These are phyloP conservation scores for Flaveria brownii DNA, from an alignment of 129 eudicot genomes.

Conservation along the genomic window DNA sequence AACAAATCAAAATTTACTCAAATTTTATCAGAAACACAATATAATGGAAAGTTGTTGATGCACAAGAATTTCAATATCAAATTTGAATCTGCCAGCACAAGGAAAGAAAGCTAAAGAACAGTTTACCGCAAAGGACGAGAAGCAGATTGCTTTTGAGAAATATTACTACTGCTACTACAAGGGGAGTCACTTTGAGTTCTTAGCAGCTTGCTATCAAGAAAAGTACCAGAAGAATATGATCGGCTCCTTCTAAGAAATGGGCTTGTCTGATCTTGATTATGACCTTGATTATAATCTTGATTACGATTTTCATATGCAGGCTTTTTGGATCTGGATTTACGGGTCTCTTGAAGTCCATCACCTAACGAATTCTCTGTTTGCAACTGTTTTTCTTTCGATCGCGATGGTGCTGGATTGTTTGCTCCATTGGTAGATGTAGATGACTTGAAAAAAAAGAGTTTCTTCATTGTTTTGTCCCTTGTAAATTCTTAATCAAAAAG, in stretches of 20 bases:
- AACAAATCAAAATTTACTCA: not conserved
- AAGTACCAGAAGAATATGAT: constrained; percentile 77
- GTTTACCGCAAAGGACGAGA: constrained; percentile 57
- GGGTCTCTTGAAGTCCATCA: constrained; percentile 28
- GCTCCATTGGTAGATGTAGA: constrained; percentile 48
- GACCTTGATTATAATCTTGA: constrained; percentile 28
- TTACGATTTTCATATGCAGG: constrained; percentile 36
- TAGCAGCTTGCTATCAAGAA: constrained; percentile 47
- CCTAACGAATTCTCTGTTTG: constrained; percentile 48
- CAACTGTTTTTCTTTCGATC: constrained; percentile 50
- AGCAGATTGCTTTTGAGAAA: constrained; percentile 48
- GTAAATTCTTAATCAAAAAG: not conserved
- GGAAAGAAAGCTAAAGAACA: constrained; percentile 4
- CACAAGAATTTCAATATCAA: not conserved
- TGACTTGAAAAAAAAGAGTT: constrained; percentile 81
- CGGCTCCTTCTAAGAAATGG: constrained; percentile 80
- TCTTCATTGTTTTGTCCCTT: constrained; percentile 60
- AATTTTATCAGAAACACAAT: not conserved
- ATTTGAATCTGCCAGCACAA: not conserved
- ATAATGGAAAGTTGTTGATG: not conserved
- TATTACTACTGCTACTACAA: constrained; percentile 53
- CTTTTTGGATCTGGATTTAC: constrained; percentile 45
- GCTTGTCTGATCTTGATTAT: constrained; percentile 29
- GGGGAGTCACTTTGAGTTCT: constrained; percentile 70
- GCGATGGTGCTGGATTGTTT: constrained; percentile 40